Conservation (phyloP, 768 basidiomycete genomes). For the Pleurotus giganteus region DNA sequence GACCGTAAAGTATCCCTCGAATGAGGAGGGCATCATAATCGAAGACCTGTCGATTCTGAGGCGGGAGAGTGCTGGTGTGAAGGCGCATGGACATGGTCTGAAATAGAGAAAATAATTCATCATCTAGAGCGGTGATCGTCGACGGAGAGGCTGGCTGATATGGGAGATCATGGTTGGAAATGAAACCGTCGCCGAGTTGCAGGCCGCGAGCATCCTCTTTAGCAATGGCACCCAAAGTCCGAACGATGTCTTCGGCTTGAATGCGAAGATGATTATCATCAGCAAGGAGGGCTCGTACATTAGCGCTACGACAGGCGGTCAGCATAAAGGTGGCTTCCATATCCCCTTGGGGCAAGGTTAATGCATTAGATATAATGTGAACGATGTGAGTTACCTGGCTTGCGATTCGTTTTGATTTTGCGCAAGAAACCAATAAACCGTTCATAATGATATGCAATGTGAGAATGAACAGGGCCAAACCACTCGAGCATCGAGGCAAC, state of each 20-base stretch:
- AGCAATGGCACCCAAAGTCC: too few relatives aligned
- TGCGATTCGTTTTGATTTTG: slow-evolving; percentile 20
- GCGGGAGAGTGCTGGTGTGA: too few relatives aligned
- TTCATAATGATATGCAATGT: slow-evolving; percentile 26
- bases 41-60: too few relatives aligned
- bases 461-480: slow-evolving; percentile 26
- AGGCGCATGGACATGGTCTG: too few relatives aligned
- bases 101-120: too few relatives aligned
- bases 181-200: too few relatives aligned
- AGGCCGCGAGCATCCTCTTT: too few relatives aligned
- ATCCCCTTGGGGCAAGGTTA: slow-evolving; percentile 14
- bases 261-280: slow-evolving; percentile 10
- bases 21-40: too few relatives aligned
- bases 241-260: slow-evolving; percentile 9
- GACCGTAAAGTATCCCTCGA: too few relatives aligned
- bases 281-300: slow-evolving; percentile 13
- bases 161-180: too few relatives aligned
- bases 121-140: too few relatives aligned
- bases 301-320: slow-evolving; percentile 10
- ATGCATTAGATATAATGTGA: not conserved
- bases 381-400: slow-evolving; percentile 13
- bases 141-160: too few relatives aligned
- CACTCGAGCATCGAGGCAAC: slow-evolving; percentile 15
- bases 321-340: slow-evolving; percentile 17
- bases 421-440: slow-evolving; percentile 25